Evolutionary conservation across 306 rosid species (phyloP).

Genomic region (Gastrolobium villosum): DNA sequence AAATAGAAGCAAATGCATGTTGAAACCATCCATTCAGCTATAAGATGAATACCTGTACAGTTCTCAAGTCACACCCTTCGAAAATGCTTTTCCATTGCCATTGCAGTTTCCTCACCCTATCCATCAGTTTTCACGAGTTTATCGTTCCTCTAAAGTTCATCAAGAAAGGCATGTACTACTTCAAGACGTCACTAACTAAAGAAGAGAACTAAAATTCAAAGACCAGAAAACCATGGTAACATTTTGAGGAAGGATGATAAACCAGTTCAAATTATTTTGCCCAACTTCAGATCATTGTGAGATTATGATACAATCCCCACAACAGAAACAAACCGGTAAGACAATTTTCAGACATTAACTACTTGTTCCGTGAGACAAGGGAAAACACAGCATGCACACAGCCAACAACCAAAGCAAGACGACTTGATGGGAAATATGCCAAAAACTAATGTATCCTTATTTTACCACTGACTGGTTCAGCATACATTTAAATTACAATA

Average conservation of each 20-base stretch:
- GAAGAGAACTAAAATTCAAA: slow-evolving; percentile 4
- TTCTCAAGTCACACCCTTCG: slow-evolving; percentile 2
- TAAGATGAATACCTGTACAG: not conserved
- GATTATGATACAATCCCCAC: slow-evolving; percentile 22
- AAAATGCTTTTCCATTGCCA: slow-evolving; percentile 10
- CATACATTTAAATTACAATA: slow-evolving; percentile 67
- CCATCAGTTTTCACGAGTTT: slow-evolving; percentile 29
- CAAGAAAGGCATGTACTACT: slow-evolving; percentile 15
- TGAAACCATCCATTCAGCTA: not conserved
- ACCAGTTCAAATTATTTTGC: slow-evolving; percentile 21
- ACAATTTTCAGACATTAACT: slow-evolving; percentile 21
- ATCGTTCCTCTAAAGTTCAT: not conserved
- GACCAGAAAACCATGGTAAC: not conserved
- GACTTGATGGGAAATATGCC: slow-evolving; percentile 41
- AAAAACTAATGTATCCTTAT: slow-evolving; percentile 54
- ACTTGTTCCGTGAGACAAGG: slow-evolving; percentile 19
- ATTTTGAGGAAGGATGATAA: slow-evolving; percentile 22
- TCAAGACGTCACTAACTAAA: not conserved
- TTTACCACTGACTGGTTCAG: slow-evolving; percentile 56
- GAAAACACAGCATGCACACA: slow-evolving; percentile 40
- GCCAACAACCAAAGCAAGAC: slow-evolving; percentile 19
- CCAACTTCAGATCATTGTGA: slow-evolving; percentile 1
- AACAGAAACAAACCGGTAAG: slow-evolving; percentile 33
- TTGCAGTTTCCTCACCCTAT: not conserved
- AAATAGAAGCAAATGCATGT: not conserved